A percentile compares a stretch with the other conserved stretches of the same genome.
These are phyloP conservation scores for Suillus subluteus DNA, from an alignment of 768 basidiomycete species.

Conservation along the genomic window DNA sequence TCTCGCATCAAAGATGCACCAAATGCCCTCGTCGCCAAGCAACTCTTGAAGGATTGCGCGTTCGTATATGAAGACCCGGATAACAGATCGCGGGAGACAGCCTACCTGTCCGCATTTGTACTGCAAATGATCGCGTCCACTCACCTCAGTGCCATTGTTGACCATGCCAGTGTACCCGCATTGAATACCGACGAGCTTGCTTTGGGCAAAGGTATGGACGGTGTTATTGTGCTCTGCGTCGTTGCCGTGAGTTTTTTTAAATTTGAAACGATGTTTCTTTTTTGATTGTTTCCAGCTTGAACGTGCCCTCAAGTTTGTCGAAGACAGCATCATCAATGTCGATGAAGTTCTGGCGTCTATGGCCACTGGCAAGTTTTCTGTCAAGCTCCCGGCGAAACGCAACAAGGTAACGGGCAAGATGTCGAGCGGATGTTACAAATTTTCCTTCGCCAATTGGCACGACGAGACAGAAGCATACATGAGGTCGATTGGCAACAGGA, in stretches of 20 bases:
- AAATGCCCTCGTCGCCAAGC: neutral
- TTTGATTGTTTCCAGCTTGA: neutral
- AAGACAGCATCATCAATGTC: conserved; percentile 2
- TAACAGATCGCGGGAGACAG: neutral
- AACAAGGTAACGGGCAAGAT: neutral
- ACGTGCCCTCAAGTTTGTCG: neutral
- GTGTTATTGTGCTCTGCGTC: neutral
- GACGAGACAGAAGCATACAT: no score
- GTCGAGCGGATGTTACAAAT: no score
- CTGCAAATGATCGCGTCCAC: no score
- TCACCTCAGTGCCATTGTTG: no score
- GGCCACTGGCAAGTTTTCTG: neutral
- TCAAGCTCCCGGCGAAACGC: neutral
- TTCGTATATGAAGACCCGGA: conserved; percentile 15
- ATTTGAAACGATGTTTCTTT: neutral
- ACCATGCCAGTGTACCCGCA: no score
- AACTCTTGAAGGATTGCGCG: neutral
- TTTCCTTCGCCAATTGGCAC: no score
- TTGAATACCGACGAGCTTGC: neutral
- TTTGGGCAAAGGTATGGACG: neutral
- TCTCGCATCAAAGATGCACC: neutral
- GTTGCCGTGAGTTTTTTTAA: neutral
- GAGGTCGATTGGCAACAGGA: no score
- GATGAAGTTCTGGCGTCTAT: neutral
- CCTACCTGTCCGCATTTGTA: conserved; percentile 6